A percentile compares a stretch with the other conserved stretches of the same genome.
Conservation (phyloP, 352 stramenopile species). For the Peronospora destructor region DNA sequence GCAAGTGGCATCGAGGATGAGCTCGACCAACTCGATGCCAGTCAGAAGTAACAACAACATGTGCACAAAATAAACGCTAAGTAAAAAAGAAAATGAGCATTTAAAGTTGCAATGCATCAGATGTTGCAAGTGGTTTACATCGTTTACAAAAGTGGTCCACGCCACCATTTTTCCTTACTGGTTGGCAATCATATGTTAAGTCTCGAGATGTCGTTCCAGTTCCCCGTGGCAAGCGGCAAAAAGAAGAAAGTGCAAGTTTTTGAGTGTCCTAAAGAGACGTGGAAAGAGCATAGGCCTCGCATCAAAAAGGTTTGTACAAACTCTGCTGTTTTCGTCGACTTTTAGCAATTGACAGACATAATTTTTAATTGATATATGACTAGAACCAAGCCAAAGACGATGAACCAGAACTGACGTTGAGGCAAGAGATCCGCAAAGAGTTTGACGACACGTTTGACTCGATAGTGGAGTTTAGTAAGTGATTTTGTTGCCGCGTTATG, state of each 20-base stretch:
- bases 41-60: background rate
- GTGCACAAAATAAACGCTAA: background rate
- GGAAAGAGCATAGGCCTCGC: conserved; percentile 45
- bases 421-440: conserved; percentile 68
- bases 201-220: conserved; percentile 46
- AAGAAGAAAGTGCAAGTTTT: conserved; percentile 77
- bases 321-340: background rate
- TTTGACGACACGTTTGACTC: conserved; percentile 69
- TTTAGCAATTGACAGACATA: background rate
- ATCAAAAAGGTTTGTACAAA: conserved; percentile 22
- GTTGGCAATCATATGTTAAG: background rate
- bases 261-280: conserved; percentile 63
- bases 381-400: conserved; percentile 25
- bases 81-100: too few species aligned
- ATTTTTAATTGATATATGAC: too few species aligned
- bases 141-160: too few species aligned
- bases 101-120: too few species aligned
- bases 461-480: conserved; percentile 63
- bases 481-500: background rate
- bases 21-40: conserved; percentile 1
- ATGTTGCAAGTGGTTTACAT: too few species aligned
- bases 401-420: conserved; percentile 38
- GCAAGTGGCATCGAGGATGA: conserved; percentile 17
- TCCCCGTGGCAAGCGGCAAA: conserved; percentile 66
- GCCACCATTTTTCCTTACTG: background rate